phyloP scores from a whole-genome alignment of 768 basidiomycete species.

The Macrolepiota dolichaula region DNA sequence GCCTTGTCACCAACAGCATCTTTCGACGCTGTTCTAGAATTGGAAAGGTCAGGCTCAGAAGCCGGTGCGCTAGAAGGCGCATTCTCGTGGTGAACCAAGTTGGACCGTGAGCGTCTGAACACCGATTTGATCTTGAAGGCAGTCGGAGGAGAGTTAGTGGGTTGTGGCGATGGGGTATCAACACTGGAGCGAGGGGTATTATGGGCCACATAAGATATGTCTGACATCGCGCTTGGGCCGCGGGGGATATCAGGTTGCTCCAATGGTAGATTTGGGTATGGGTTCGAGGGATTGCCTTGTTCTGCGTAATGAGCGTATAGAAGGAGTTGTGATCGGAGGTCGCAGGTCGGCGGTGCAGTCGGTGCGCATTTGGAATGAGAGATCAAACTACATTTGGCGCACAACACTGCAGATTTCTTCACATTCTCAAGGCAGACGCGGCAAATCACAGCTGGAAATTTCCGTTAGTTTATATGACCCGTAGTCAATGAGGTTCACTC shows the following conservation, averaged over 20 bases:
- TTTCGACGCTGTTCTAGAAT: slow-evolving; percentile 20
- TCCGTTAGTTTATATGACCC: slow-evolving; percentile 10
- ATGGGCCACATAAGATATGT: slow-evolving; percentile 45
- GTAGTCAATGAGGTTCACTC: slow-evolving; percentile 28
- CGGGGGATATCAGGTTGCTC: slow-evolving; percentile 39
- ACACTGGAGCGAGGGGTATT: slow-evolving; percentile 46
- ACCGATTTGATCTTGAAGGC: slow-evolving; percentile 64
- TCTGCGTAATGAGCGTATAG: slow-evolving; percentile 77
- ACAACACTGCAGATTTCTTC: slow-evolving; percentile 86
- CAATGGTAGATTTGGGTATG: slow-evolving; percentile 46
- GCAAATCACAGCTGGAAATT: slow-evolving; percentile 71
- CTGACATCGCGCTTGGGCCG: slow-evolving; percentile 50
- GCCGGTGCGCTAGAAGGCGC: slow-evolving; percentile 24
- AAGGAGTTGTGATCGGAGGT: slow-evolving; percentile 77
- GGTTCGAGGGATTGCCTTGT: slow-evolving; percentile 51
- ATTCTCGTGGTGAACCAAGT: slow-evolving; percentile 35
- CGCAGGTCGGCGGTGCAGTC: slow-evolving; percentile 77
- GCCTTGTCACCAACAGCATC: slow-evolving; percentile 20
- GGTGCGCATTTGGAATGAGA: slow-evolving; percentile 75
- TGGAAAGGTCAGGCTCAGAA: slow-evolving; percentile 5
- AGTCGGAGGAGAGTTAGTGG: slow-evolving; percentile 42
- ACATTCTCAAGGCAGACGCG: slow-evolving; percentile 76
- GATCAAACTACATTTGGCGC: slow-evolving; percentile 87
- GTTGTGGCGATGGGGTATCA: slow-evolving; percentile 35
- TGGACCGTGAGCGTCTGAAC: slow-evolving; percentile 65